phyloP scores from a whole-genome alignment of 306 rosid species.

The Gastrolobium bilobum region DNA sequence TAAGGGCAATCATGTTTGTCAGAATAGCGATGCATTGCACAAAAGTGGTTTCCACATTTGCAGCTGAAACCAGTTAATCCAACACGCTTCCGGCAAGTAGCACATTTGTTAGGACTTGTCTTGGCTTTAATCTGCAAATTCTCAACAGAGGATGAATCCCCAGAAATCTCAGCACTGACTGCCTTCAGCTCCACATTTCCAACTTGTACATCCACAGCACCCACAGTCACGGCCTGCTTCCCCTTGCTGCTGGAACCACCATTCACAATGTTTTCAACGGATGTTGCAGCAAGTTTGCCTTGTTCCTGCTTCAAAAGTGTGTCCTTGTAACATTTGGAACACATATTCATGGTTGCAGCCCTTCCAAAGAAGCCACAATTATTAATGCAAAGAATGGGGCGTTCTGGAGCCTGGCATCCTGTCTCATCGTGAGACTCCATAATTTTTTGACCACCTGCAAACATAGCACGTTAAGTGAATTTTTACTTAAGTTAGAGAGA shows the following conservation, averaged over 20 bases:
- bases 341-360: constrained; percentile 80
- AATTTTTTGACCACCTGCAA: constrained; percentile 50
- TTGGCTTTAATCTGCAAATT: constrained; percentile 52
- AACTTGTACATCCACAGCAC: constrained; percentile 45
- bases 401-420: constrained; percentile 71
- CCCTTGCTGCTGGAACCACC: constrained; percentile 50
- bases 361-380: constrained; percentile 84
- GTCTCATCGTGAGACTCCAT: constrained; percentile 77
- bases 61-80: constrained; percentile 81
- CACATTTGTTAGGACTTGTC: constrained; percentile 65
- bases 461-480: neutral
- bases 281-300: constrained; percentile 62
- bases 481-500: too few species aligned
- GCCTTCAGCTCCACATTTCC: constrained; percentile 46
- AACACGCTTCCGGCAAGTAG: constrained; percentile 70
- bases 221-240: constrained; percentile 42
- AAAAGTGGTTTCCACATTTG: constrained; percentile 71
- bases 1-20: constrained; percentile 72
- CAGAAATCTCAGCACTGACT: constrained; percentile 45
- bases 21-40: constrained; percentile 68
- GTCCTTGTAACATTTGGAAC: constrained; percentile 82
- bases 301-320: constrained; percentile 74
- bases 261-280: constrained; percentile 69
- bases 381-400: constrained; percentile 71
- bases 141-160: constrained; percentile 54